Evolutionary conservation across 2,329 filamentous ascomycete genomes (phyloP).

Genomic region (Fusarium sp.): DNA sequence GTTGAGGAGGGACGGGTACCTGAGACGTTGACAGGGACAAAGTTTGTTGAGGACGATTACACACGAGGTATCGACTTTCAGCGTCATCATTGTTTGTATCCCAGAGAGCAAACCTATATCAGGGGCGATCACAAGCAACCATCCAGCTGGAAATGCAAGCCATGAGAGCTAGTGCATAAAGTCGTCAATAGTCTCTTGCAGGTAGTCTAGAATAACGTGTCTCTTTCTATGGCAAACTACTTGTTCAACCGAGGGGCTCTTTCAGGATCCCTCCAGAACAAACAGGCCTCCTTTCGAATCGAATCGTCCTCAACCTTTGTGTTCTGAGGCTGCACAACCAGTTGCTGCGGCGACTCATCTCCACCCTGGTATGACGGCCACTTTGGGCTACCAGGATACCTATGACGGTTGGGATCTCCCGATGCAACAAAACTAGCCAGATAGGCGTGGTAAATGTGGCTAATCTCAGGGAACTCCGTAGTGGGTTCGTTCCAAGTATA

Average conservation of each 20-base stretch:
- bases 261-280: conserved; percentile 50
- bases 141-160: conserved; percentile 6
- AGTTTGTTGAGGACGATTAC: conserved; percentile 28
- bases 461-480: conserved; percentile 50
- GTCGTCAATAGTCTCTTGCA: not conserved
- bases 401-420: conserved; percentile 48
- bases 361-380: conserved; percentile 30
- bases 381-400: conserved; percentile 30
- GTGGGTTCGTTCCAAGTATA: conserved; percentile 52
- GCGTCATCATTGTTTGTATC: conserved; percentile 21
- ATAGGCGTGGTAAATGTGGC: conserved; percentile 50
- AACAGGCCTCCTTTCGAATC: conserved; percentile 47
- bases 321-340: conserved; percentile 46
- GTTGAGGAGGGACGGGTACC: conserved; percentile 56
- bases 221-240: conserved; percentile 17
- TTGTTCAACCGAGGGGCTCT: conserved; percentile 50
- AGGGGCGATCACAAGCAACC: not conserved
- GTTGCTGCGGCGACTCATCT: conserved; percentile 32
- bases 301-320: conserved; percentile 48
- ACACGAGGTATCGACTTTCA: conserved; percentile 11
- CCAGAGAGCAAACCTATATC: conserved; percentile 13
- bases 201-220: not conserved
- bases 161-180: not conserved
- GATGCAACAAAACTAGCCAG: conserved; percentile 50
- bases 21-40: conserved; percentile 50